A percentile compares a stretch with the other conserved stretches of the same genome.
Conservation (phyloP, 1,284 basidiomycete genomes). For the Malassezia furfur region DNA sequence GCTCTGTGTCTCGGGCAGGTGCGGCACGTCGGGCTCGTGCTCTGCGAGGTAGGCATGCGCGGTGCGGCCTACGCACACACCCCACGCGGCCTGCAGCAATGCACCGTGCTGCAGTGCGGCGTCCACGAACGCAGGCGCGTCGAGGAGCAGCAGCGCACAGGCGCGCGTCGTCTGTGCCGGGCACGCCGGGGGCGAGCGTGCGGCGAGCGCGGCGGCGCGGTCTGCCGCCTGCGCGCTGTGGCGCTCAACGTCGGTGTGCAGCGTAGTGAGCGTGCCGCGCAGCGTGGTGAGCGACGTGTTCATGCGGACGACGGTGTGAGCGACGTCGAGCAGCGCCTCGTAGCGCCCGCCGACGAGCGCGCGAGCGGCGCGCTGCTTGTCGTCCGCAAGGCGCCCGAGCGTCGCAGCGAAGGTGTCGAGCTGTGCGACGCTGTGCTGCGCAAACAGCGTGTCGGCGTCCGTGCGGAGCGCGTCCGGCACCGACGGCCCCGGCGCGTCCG, state of each 20-base stretch:
- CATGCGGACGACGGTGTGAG: conserved; percentile 37
- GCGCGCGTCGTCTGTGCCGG: not conserved
- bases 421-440: conserved; percentile 20
- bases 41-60: not conserved
- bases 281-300: conserved; percentile 23
- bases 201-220: not conserved
- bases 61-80: not conserved
- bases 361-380: conserved; percentile 26
- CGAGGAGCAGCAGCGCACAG: conserved; percentile 1
- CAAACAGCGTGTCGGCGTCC: conserved; percentile 29
- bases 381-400: conserved; percentile 14
- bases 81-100: conserved; percentile 8
- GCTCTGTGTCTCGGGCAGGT: not conserved
- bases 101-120: not conserved
- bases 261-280: conserved; percentile 17
- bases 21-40: not conserved
- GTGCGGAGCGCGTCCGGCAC: conserved; percentile 12
- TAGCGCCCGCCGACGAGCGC: conserved; percentile 33
- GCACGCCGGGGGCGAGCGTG: not conserved
- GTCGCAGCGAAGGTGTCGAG: conserved; percentile 23
- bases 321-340: conserved; percentile 32
- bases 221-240: not conserved
- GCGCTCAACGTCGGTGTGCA: not conserved
- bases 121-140: conserved; percentile 6
- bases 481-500: not conserved